Evolutionary conservation across 257 asterid genomes (phyloP).

Genomic region (Solanum pinnatisectum): DNA sequence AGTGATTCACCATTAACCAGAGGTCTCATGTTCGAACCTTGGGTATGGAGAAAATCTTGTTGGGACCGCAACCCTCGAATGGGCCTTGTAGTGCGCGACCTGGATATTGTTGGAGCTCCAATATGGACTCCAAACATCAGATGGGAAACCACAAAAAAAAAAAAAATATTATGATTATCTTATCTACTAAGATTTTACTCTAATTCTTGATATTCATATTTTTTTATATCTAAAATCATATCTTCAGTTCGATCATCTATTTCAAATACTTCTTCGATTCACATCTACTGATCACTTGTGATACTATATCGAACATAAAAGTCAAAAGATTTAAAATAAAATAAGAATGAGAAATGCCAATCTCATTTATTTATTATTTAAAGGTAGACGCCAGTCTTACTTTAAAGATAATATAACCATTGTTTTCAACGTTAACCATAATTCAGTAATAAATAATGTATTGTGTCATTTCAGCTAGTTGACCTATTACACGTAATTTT

Average conservation of each 20-base stretch:
- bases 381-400: neutral
- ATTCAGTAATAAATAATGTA: neutral
- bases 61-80: no score
- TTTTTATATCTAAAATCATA: neutral
- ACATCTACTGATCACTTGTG: neutral
- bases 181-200: no score
- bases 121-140: no score
- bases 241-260: neutral
- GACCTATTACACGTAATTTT: neutral
- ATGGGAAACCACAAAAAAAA: rapidly evolving
- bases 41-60: no score
- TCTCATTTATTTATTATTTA: neutral
- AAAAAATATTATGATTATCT: no score
- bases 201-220: neutral
- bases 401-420: neutral
- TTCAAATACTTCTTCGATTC: rapidly evolving
- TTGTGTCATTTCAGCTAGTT: neutral
- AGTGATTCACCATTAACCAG: no score
- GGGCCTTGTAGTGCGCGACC: no score
- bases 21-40: no score
- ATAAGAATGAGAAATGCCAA: neutral
- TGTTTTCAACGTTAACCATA: neutral
- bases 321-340: neutral
- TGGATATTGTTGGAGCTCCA: no score
- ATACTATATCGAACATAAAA: neutral